Percentiles rank a stretch among this genome's conserved stretches.
These are phyloP conservation scores for Oryza glaberrima DNA, from an alignment of 176 grass and related monocot genomes.

Conservation along the genomic window DNA sequence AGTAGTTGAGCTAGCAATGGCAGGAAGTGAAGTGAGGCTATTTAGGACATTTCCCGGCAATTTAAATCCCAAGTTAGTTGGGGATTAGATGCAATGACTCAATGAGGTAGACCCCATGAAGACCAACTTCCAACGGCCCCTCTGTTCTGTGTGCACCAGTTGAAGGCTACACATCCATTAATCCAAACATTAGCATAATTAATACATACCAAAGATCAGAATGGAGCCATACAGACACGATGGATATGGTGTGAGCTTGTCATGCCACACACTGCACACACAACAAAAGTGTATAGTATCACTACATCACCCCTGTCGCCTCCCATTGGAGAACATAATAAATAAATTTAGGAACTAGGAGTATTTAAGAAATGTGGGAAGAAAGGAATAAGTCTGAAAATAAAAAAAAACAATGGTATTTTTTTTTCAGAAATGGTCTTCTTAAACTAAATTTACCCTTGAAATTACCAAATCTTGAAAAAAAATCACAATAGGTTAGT, in stretches of 20 bases:
- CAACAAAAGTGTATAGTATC: not conserved
- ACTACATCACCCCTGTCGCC: not conserved
- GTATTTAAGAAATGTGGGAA: not conserved
- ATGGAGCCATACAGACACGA: not conserved
- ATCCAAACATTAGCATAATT: conserved; percentile 32
- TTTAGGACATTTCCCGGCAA: not conserved
- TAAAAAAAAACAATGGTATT: too few species aligned
- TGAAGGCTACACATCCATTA: conserved; percentile 30
- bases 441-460: not conserved
- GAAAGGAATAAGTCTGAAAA: not conserved
- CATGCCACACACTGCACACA: not conserved
- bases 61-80: conserved; percentile 49
- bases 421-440: not conserved
- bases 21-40: not conserved
- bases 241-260: not conserved
- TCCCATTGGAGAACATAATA: not conserved
- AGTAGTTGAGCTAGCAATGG: conserved; percentile 23
- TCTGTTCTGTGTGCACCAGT: conserved; percentile 25
- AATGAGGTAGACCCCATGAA: conserved; percentile 25
- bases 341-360: not conserved
- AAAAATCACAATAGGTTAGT: too few species aligned
- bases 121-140: conserved; percentile 53
- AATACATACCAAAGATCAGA: not conserved
- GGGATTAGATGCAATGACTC: conserved; percentile 40
- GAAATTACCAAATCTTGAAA: not conserved